phyloP scores from a whole-genome alignment of 495 filamentous ascomycete species.

The Penicillium waksmanii region DNA sequence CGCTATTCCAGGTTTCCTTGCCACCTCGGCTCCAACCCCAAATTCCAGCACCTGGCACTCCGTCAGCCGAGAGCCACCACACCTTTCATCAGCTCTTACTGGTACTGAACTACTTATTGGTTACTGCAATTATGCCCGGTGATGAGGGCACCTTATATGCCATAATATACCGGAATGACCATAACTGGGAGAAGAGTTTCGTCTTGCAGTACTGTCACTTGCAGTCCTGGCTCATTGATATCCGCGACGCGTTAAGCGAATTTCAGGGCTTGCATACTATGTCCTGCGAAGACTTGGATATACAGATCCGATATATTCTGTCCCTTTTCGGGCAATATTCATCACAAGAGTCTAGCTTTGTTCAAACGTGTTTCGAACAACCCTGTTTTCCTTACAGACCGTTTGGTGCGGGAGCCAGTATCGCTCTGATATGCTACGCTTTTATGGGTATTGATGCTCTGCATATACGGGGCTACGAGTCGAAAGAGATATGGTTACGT shows the following conservation, averaged over 20 bases:
- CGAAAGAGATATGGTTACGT: too few species aligned
- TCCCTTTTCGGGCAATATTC: not conserved
- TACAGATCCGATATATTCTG: not conserved
- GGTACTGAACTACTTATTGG: too few species aligned
- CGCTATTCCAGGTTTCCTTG: too few species aligned
- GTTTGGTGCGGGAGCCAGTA: not conserved
- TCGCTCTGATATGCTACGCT: not conserved
- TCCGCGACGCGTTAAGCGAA: slow-evolving; percentile 3
- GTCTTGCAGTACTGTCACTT: not conserved
- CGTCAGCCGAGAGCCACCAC: not conserved
- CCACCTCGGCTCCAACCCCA: too few species aligned
- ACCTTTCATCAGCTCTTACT: too few species aligned
- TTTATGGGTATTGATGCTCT: not conserved
- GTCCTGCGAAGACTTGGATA: slow-evolving; percentile 1
- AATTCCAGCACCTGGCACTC: not conserved
- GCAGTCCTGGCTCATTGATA: slow-evolving; percentile 4
- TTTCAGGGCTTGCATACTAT: not conserved
- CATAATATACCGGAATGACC: too few species aligned
- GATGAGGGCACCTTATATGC: too few species aligned
- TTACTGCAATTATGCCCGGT: too few species aligned
- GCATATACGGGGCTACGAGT: too few species aligned
- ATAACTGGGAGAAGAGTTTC: too few species aligned
- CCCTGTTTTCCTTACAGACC: not conserved
- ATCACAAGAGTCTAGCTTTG: not conserved
- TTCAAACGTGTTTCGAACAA: slow-evolving; percentile 3